A percentile compares a stretch with the other conserved stretches of the same genome.
Evolutionary conservation across 495 filamentous ascomycete genomes (phyloP).

Genomic region (Penicillium alfredii): DNA sequence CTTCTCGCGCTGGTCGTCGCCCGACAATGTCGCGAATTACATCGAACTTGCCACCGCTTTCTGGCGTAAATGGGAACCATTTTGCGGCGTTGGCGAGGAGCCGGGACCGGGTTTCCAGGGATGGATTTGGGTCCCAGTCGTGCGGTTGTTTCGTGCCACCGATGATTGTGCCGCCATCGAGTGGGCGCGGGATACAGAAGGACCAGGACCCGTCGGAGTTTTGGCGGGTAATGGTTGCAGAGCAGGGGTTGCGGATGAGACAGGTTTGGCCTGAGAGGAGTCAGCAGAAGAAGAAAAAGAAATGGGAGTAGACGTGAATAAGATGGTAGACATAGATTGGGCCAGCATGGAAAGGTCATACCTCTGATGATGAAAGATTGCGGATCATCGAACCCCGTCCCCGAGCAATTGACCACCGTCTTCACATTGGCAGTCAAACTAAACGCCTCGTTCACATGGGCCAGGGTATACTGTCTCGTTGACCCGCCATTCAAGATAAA

Average conservation of each 20-base stretch:
- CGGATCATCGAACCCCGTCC: conserved; percentile 47
- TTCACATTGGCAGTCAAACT: conserved; percentile 30
- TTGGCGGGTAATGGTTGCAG: conserved; percentile 53
- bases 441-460: conserved; percentile 44
- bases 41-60: conserved; percentile 35
- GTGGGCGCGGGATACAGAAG: conserved; percentile 54
- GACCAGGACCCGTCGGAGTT: conserved; percentile 55
- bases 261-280: conserved; percentile 43
- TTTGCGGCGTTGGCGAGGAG: conserved; percentile 42
- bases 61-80: conserved; percentile 39
- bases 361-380: conserved; percentile 52
- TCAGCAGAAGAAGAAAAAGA: too few species aligned
- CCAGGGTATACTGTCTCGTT: conserved; percentile 38
- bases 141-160: conserved; percentile 58
- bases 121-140: conserved; percentile 49
- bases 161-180: conserved; percentile 55
- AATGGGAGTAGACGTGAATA: too few species aligned
- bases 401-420: conserved; percentile 55
- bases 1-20: conserved; percentile 37
- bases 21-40: conserved; percentile 44
- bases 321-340: too few species aligned
- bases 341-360: conserved; percentile 16
- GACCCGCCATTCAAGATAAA: conserved; percentile 47
- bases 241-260: conserved; percentile 40
- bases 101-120: conserved; percentile 36